Base-by-base conservation (phyloP, 1,139 yeast genomes). In the Debaryomyces psychrophilus region DNA sequence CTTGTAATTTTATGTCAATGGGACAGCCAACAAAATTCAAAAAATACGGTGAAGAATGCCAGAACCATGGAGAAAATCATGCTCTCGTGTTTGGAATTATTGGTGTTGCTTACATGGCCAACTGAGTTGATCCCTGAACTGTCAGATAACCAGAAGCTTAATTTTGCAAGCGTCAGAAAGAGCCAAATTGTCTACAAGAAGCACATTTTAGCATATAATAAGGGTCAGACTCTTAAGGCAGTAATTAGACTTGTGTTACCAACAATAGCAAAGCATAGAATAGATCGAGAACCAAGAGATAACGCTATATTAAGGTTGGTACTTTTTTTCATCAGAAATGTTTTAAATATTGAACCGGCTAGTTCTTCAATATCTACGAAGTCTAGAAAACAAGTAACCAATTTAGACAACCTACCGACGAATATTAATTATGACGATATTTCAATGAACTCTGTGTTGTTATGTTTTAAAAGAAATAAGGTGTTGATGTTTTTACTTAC, bases 41-140 rank as follows among this genome's bases (percentile, higher is more conserved):
- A 58, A 22, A 54, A 54, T 46, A 57, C 55, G 23, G 63, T 61
- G 41, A 68, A 55, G 52, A 67, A 65, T 53, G 63, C 68, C 35
- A 60, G 58, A 41, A 60, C 65, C 33, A 76, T 77, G 59, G 88
- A 83, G 46, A 81, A 84, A 53, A 76, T 89, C 39, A 85, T 90
- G 49, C 64, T 87, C 37, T 79, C 88, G 6, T 79, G 88, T 52
- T 69, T 93, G 47, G 97, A 93, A 63, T 67, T 95, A 9, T 67
- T 93, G 49, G 97, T 90, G 1, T 82, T 89, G 3, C 71, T 95
- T 59, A 87, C 97, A 0, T 88, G 96, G 90, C 98, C 98, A 0
- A 65, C 87, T 5, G 79, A 73, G 31, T 55, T 69, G 41, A 60
- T 57, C 17, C 58, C 61, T 2, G 83, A 82, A 29, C 67, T 85